These are phyloP conservation scores for Myxozyma udenii DNA, from an alignment of 805 yeast species.

Conservation along the genomic window DNA sequence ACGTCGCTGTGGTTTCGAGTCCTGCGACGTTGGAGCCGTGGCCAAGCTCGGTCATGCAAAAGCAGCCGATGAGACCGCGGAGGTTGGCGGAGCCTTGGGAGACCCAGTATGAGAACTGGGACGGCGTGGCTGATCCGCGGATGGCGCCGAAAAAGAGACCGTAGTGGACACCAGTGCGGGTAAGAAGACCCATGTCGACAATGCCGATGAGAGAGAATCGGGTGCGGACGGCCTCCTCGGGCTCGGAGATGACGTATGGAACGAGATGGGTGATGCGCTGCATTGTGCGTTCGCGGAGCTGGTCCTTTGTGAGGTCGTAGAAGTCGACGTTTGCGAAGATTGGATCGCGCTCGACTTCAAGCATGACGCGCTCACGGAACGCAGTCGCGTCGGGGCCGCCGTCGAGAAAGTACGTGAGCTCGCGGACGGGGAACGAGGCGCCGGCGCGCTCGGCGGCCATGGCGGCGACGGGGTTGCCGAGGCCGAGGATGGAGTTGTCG, in stretches of 20 bases:
- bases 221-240: conserved; percentile 34
- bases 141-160: conserved; percentile 80
- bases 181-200: conserved; percentile 71
- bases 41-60: conserved; percentile 86
- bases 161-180: conserved; percentile 83
- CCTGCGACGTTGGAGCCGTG: conserved; percentile 95
- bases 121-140: conserved; percentile 82
- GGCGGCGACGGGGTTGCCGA: conserved; percentile 22
- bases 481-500: conserved; percentile 23
- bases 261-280: conserved; percentile 35
- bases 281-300: conserved; percentile 42
- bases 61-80: conserved; percentile 65
- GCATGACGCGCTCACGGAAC: conserved; percentile 41
- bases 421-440: conserved; percentile 40
- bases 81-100: conserved; percentile 43
- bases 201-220: conserved; percentile 35
- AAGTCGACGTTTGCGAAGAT: conserved; percentile 44
- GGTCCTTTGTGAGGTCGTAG: conserved; percentile 50
- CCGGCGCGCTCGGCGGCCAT: conserved; percentile 43
- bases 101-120: conserved; percentile 83
- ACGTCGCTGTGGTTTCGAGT: conserved; percentile 87
- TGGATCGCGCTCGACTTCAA: conserved; percentile 56
- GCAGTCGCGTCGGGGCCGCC: conserved; percentile 45
- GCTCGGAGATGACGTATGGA: conserved; percentile 29
- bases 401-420: conserved; percentile 45